Conservation (phyloP, 768 basidiomycete species). For the Pleurotus cornucopiae region DNA sequence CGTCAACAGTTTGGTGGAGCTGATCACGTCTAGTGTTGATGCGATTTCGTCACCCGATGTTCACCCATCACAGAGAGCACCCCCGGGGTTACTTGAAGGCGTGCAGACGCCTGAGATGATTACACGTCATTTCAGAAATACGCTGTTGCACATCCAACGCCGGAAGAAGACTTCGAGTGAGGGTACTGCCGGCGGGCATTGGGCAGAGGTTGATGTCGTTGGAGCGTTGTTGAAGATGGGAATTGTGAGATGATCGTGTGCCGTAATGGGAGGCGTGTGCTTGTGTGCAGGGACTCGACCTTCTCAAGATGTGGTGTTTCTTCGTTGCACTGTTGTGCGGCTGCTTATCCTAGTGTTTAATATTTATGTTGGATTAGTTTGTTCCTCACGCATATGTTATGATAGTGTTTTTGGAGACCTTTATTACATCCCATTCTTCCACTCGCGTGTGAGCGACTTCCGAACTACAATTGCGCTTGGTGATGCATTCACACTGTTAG, state of each 20-base stretch:
- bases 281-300: neutral
- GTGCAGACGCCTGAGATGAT: slow-evolving; percentile 95
- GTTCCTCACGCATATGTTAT: neutral
- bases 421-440: too few species aligned
- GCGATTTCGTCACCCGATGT: slow-evolving; percentile 83
- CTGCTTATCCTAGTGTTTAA: neutral
- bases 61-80: slow-evolving; percentile 83
- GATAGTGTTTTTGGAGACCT: neutral
- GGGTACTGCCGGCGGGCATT: slow-evolving; percentile 22
- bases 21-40: slow-evolving; percentile 94
- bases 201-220: slow-evolving; percentile 86
- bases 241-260: slow-evolving; percentile 48
- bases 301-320: neutral
- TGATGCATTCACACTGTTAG: too few species aligned
- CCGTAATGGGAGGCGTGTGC: neutral
- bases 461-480: too few species aligned
- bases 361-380: neutral
- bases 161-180: slow-evolving; percentile 54
- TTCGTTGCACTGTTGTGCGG: neutral
- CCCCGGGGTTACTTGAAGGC: slow-evolving; percentile 87
- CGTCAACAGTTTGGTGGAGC: slow-evolving; percentile 92
- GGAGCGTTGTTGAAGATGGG: slow-evolving; percentile 91
- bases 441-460: too few species aligned
- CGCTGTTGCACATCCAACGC: slow-evolving; percentile 74
- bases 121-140: slow-evolving; percentile 88